These are phyloP conservation scores for Talaromyces rugulosus DNA, from an alignment of 2,329 filamentous ascomycete genomes.

Conservation along the genomic window DNA sequence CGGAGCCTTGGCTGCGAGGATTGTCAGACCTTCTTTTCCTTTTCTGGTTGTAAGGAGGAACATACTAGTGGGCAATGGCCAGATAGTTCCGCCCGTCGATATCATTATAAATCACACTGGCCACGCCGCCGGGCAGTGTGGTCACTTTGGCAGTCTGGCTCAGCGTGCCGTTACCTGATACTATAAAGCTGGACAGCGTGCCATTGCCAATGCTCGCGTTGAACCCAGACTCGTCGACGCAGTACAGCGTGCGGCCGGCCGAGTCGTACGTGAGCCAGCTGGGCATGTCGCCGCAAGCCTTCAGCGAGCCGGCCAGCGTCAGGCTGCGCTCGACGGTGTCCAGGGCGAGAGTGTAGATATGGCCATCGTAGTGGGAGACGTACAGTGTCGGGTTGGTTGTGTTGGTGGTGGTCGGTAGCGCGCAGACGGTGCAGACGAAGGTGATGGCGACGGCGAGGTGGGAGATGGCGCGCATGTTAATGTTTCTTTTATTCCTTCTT, in stretches of 20 bases:
- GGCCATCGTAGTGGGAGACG: slow-evolving; percentile 37
- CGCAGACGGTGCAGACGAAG: not conserved
- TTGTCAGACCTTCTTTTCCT: slow-evolving; percentile 11
- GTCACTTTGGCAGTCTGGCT: slow-evolving; percentile 17
- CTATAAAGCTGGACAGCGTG: slow-evolving; percentile 16
- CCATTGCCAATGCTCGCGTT: slow-evolving; percentile 24
- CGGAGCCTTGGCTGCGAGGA: slow-evolving; percentile 23
- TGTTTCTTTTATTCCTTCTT: no score
- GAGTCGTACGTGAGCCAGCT: slow-evolving; percentile 34
- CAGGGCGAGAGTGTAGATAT: slow-evolving; percentile 28
- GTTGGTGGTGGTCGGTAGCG: not conserved
- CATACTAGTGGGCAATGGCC: slow-evolving; percentile 37
- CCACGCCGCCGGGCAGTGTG: slow-evolving; percentile 28
- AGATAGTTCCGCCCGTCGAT: slow-evolving; percentile 22
- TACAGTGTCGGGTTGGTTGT: slow-evolving; percentile 23
- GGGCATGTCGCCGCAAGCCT: slow-evolving; percentile 31
- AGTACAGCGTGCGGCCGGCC: slow-evolving; percentile 25
- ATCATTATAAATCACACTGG: slow-evolving; percentile 29
- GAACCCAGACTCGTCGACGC: slow-evolving; percentile 30
- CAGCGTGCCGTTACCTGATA: not conserved
- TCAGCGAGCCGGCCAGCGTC: slow-evolving; percentile 20
- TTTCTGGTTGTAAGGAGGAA: slow-evolving; percentile 8
- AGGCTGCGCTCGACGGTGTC: slow-evolving; percentile 16
- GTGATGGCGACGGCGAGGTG: not conserved
- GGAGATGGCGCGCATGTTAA: not conserved